Evolutionary conservation across 805 yeast genomes (phyloP).

Genomic region (Wickerhamiella lipophila): DNA sequence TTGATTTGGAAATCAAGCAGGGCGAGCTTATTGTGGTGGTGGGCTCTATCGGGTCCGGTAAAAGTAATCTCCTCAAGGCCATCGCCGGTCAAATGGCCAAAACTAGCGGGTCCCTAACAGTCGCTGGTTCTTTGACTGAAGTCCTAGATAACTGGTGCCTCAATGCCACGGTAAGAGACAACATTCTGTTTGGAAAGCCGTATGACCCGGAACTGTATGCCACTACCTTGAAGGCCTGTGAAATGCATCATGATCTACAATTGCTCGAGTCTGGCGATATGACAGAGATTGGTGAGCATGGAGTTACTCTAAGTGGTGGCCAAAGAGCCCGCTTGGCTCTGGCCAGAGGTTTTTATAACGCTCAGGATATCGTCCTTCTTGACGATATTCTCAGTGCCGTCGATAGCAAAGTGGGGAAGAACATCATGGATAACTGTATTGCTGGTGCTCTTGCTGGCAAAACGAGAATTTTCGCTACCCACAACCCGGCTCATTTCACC

Average conservation of each 20-base stretch:
- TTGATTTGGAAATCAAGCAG: slow-evolving; percentile 39
- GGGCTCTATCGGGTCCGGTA: slow-evolving; percentile 76
- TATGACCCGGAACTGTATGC: slow-evolving; percentile 41
- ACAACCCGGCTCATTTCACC: slow-evolving; percentile 60
- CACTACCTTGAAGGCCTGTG: slow-evolving; percentile 48
- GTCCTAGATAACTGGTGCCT: slow-evolving; percentile 76
- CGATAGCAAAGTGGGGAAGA: slow-evolving; percentile 73
- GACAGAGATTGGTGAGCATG: slow-evolving; percentile 76
- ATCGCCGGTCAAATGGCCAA: slow-evolving; percentile 59
- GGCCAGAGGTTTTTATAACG: slow-evolving; percentile 68
- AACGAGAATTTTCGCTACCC: slow-evolving; percentile 73
- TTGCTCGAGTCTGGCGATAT: slow-evolving; percentile 14
- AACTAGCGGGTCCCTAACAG: slow-evolving; percentile 37
- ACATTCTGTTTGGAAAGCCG: slow-evolving; percentile 54
- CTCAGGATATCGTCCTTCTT: slow-evolving; percentile 49
- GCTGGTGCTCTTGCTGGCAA: slow-evolving; percentile 41
- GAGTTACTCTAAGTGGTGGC: slow-evolving; percentile 81
- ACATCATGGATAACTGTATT: slow-evolving; percentile 58
- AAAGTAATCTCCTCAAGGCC: slow-evolving; percentile 58
- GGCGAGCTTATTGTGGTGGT: slow-evolving; percentile 68
- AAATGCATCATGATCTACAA: slow-evolving; percentile 47
- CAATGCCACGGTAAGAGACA: slow-evolving; percentile 63
- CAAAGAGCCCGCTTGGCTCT: slow-evolving; percentile 77
- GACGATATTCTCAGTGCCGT: slow-evolving; percentile 85
- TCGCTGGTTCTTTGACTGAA: slow-evolving; percentile 41